phyloP scores from a whole-genome alignment of 2,329 filamentous ascomycete genomes.

The Didymella exigua region DNA sequence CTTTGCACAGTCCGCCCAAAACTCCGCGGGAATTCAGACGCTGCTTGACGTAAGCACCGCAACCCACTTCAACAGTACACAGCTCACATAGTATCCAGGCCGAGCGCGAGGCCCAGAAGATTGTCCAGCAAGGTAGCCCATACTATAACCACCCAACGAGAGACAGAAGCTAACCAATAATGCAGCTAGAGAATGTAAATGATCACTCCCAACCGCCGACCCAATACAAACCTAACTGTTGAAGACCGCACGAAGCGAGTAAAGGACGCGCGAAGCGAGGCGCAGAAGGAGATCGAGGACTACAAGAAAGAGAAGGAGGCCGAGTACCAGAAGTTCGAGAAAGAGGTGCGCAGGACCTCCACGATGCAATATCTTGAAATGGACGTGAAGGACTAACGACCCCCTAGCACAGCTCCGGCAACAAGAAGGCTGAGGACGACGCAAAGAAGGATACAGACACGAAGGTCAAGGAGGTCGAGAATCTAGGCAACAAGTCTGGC shows the following conservation, averaged over 20 bases:
- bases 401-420: constrained; percentile 84
- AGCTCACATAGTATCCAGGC: constrained; percentile 66
- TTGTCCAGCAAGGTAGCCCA: constrained; percentile 86
- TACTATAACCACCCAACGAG: too few relatives aligned
- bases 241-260: constrained; percentile 93
- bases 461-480: constrained; percentile 82
- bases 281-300: constrained; percentile 95
- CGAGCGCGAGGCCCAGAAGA: constrained; percentile 98
- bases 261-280: constrained; percentile 93
- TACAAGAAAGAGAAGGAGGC: constrained; percentile 89
- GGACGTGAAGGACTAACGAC: constrained; percentile 23
- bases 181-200: constrained; percentile 83
- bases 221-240: constrained; percentile 28
- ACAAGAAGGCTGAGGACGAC: constrained; percentile 73
- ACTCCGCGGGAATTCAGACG: constrained; percentile 97
- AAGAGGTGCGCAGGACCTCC: constrained; percentile 61
- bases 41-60: constrained; percentile 83
- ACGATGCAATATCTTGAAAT: background rate
- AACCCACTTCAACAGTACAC: constrained; percentile 30
- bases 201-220: constrained; percentile 4
- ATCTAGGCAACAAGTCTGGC: constrained; percentile 78
- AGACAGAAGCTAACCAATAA: constrained; percentile 21
- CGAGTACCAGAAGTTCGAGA: constrained; percentile 94
- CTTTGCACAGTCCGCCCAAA: constrained; percentile 81
- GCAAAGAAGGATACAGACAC: constrained; percentile 80